These are phyloP conservation scores for Polygonum maritimum DNA, from an alignment of 148 eudicot species.

Conservation along the genomic window DNA sequence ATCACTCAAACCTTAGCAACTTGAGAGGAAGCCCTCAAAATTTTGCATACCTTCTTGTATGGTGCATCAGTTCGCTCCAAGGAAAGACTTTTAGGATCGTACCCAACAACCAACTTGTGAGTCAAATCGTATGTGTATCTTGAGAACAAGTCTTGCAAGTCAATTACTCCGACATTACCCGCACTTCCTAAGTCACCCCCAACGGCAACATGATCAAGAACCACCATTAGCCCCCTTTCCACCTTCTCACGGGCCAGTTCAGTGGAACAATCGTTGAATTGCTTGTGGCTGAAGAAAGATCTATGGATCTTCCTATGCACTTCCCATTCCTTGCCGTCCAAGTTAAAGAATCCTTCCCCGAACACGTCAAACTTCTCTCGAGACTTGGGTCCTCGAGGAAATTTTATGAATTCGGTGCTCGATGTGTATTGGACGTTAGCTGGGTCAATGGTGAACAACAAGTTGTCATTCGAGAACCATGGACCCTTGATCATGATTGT, in stretches of 20 bases:
- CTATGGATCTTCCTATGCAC: constrained; percentile 20
- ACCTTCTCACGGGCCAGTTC: constrained; percentile 2
- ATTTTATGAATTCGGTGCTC: constrained; percentile 16
- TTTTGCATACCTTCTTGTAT: no score
- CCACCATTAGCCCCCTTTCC: constrained; percentile 12
- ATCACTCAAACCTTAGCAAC: no score
- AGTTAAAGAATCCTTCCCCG: constrained; percentile 28
- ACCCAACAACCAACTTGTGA: constrained; percentile 10
- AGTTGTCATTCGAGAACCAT: constrained; percentile 13
- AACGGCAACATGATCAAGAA: constrained; percentile 13
- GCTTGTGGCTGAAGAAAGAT: constrained; percentile 14
- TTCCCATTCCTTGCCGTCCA: constrained; percentile 22
- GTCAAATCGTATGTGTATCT: constrained; percentile 25
- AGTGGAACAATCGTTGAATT: constrained; percentile 8
- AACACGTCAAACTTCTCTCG: constrained; percentile 19
- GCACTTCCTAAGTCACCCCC: not conserved
- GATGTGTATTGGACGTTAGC: constrained; percentile 22
- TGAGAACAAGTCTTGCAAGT: constrained; percentile 30
- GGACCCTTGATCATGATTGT: constrained; percentile 20
- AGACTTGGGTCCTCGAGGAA: constrained; percentile 21
- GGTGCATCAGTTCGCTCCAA: constrained; percentile 14
- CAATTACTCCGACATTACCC: constrained; percentile 7
- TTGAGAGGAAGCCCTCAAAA: no score
- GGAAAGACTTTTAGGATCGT: constrained; percentile 23
- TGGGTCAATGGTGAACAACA: constrained; percentile 24